A percentile compares a stretch with the other conserved stretches of the same genome.
Conservation (phyloP, 306 rosid genomes). For the Quercus glauca region DNA sequence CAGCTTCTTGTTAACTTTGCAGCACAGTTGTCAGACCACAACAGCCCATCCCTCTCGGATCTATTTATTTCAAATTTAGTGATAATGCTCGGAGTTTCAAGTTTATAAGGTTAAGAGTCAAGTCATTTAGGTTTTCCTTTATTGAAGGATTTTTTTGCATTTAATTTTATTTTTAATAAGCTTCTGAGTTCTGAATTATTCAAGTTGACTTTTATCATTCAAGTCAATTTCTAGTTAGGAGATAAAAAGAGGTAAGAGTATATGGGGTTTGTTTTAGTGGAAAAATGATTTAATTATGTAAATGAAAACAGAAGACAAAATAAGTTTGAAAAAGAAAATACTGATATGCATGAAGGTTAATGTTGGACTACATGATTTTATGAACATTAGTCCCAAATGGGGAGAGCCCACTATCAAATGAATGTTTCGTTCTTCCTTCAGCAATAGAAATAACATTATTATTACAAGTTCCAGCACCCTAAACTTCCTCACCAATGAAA, state of each 20-base stretch:
- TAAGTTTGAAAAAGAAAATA: not conserved
- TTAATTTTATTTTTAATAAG: not conserved
- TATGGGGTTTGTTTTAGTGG: not conserved
- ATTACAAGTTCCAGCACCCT: not conserved
- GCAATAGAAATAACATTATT: not conserved
- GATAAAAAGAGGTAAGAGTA: too few relatives aligned
- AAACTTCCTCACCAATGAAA: not conserved
- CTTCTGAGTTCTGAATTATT: not conserved
- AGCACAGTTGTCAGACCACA: not conserved
- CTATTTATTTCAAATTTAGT: not conserved
- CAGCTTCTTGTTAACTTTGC: not conserved
- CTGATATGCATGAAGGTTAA: not conserved
- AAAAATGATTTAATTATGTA: not conserved
- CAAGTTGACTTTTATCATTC: not conserved
- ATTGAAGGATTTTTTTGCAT: not conserved
- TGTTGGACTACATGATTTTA: not conserved
- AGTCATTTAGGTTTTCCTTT: not conserved
- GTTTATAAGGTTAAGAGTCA: not conserved
- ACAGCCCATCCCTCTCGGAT: not conserved
- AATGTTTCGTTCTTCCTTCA: not conserved
- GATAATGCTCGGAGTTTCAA: not conserved
- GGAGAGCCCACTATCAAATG: not conserved
- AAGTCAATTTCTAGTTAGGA: not conserved
- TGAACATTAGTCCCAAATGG: not conserved
- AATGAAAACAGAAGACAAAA: not conserved